Conservation (phyloP, 2,329 filamentous ascomycete species). For the Zasmidium cellare region DNA sequence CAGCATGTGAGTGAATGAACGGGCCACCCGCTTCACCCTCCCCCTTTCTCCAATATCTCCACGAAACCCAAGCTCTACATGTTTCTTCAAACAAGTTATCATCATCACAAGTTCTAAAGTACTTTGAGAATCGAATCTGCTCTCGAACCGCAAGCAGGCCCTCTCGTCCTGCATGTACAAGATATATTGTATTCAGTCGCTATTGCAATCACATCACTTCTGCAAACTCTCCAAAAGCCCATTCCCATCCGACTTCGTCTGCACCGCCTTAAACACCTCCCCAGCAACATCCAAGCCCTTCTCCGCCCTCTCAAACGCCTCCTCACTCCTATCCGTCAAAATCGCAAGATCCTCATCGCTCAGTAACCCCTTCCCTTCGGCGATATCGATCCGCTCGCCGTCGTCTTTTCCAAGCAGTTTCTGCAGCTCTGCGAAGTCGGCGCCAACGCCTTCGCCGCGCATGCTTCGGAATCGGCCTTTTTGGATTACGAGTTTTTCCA, state of each 20-base stretch:
- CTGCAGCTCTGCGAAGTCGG: constrained; percentile 51
- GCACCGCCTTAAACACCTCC: constrained; percentile 58
- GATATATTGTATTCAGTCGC: no score
- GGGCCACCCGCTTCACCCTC: no score
- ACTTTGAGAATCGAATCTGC: no score
- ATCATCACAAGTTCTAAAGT: no score
- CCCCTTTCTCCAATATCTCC: no score
- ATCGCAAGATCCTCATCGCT: constrained; percentile 74
- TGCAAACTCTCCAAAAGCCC: constrained; percentile 52
- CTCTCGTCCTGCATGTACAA: no score
- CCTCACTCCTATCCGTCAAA: constrained; percentile 72
- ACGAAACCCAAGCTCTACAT: no score
- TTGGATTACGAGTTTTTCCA: constrained; percentile 94
- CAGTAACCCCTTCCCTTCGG: constrained; percentile 64
- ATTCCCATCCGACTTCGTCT: constrained; percentile 64
- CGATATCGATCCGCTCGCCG: constrained; percentile 61
- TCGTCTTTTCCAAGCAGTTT: constrained; percentile 61
- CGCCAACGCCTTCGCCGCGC: constrained; percentile 48
- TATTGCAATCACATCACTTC: no score
- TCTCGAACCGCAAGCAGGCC: no score
- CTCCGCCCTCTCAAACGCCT: constrained; percentile 71
- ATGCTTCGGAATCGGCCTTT: constrained; percentile 74
- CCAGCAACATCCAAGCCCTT: constrained; percentile 73
- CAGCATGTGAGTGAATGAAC: no score
- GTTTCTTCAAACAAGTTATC: no score